Evolutionary conservation across 2,329 filamentous ascomycete genomes (phyloP), one percentile per base, ranked within the genome.

Genomic region (Dactylellina haptotyla): DNA sequence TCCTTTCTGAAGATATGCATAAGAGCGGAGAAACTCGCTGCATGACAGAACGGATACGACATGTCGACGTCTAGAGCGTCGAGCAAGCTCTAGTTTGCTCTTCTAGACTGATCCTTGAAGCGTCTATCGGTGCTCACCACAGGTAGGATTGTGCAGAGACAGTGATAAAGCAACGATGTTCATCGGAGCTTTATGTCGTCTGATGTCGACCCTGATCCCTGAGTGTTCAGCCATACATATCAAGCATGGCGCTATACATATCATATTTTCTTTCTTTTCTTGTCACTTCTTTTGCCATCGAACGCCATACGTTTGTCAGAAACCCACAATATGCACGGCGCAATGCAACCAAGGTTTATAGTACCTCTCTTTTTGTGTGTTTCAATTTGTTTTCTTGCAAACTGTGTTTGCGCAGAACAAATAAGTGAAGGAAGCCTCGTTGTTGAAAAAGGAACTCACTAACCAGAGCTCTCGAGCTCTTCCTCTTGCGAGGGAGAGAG

Each of bases 391-490:
- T 20, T 37, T 53, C 16, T 46, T 18, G n/a, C n/a, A n/a, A n/a
- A n/a, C n/a, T 46, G 12, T 20, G 14, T 46, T 46, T 18, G 16
- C n/a, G n/a, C n/a, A n/a, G n/a, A n/a, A n/a, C n/a, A n/a, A n/a
- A n/a, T n/a, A 46, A 46, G n/a, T 20, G 4, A 8, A 18, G 16
- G 41, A 64, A 34, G n/a, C n/a, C n/a, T n/a, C n/a, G n/a, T 20
- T 26, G 12, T 34, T 63, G 20, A 25, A 53, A 48, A 51, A 51
- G 39, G 53, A 64, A 65, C 59, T 64, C 67, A 51, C 67, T 72
- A 65, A 72, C 59, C 18, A 39, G 67, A 72, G 67, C 67, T 72
- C 67, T 72, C 63, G 67, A 59, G 61, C 67, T 72, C 66, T 43
- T 25, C 43, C 6, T 28, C 34, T 18, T 10, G 4, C 32, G 46